Base-by-base conservation (phyloP, 2,329 filamentous ascomycete species). In the Acephala macrosclerotiorum region DNA sequence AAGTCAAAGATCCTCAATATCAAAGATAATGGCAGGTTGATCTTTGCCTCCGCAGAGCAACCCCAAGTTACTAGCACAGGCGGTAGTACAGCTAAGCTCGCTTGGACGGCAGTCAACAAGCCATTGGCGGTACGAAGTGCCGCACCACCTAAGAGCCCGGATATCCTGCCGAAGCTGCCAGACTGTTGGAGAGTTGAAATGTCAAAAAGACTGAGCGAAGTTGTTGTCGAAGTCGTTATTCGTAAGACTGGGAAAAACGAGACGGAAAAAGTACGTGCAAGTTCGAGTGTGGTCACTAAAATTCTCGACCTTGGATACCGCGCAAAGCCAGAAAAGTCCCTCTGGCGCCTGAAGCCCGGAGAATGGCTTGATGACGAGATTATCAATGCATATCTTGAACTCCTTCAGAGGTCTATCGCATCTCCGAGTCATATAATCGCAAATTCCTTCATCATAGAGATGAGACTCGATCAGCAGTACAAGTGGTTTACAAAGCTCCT, bases 371-470 rank as follows among this genome's bases (percentile, higher is more conserved):
- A 69, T 57, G 56, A 65, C 53, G 62, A 67, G 57, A 35, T 69
- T 64, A 65, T 69, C 35, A 67, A 69, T 65, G 58, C 57, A 45
- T 69, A 69, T 53, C 42, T 69, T 59, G 60, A 69, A 40, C 67
- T 67, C 49, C 56, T 69, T 57, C 49, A 61, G 33, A 60, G 47
- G 49, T 66, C 57, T 66, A 58, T 61, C 25, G 20, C 26, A 55
- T 61, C 57, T 36, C 45, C 53, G 49, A 47, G 25, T 42, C 42
- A 64, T 18, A 35, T 11, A 53, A 68, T 68, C n/a, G 49, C 29
- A 49, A 5, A 57, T 16, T 58, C 64, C 42, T 63, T 58, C 45
- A 65, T 53, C n/a, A 55, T 66, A 20, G 20, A 25, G 55, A 57
- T 66, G 58, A 35, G 11, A 5, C 40, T 20, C 40, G 40, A 55